A percentile compares a stretch with the other conserved stretches of the same genome.
Conservation (phyloP, 2,329 filamentous ascomycete genomes). For the Raffaelea albimanens region DNA sequence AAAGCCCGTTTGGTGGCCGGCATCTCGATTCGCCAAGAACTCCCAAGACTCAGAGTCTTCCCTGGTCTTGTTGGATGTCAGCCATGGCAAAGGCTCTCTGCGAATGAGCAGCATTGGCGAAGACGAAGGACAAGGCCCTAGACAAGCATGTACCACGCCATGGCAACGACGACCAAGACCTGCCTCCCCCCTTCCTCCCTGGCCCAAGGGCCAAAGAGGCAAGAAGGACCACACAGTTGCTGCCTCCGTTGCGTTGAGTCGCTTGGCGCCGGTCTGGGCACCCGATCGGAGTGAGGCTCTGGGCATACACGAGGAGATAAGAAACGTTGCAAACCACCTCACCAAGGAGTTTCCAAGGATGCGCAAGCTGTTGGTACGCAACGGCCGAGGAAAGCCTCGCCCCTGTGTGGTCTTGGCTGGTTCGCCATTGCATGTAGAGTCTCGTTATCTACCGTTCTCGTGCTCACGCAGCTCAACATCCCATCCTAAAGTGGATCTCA, state of each 20-base stretch:
- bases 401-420: too few species aligned
- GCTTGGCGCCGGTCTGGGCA: slow-evolving; percentile 3
- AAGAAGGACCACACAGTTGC: neutral
- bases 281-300: neutral
- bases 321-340: neutral
- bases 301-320: neutral
- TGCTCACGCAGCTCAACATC: too few species aligned
- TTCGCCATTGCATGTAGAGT: too few species aligned
- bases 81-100: neutral
- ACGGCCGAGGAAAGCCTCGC: too few species aligned
- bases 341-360: neutral
- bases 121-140: neutral
- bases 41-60: neutral
- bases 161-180: neutral
- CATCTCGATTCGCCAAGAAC: neutral
- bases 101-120: neutral
- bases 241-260: neutral
- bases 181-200: neutral
- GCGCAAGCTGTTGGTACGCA: too few species aligned
- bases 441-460: too few species aligned
- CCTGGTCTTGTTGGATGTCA: too few species aligned
- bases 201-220: too few species aligned
- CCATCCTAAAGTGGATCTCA: too few species aligned
- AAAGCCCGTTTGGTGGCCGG: neutral
- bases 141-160: neutral